Conservation (phyloP, 202 grass and related monocot genomes). For the Bolboschoenoplectus hybrid region DNA sequence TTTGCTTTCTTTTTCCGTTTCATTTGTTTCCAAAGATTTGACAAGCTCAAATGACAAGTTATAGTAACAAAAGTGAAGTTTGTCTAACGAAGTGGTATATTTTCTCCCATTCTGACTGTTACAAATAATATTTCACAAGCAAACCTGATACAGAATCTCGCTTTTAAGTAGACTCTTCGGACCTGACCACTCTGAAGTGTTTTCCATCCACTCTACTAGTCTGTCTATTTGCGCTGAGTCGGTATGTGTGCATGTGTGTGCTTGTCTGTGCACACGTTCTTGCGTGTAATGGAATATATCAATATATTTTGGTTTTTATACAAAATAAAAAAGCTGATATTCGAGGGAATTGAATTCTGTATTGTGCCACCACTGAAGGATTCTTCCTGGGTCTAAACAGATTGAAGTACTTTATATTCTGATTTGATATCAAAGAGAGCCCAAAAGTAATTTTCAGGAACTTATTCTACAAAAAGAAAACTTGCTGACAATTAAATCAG, state of each 20-base stretch:
- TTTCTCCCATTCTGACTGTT: neutral
- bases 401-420: neutral
- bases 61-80: neutral
- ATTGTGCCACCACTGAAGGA: conserved; percentile 4
- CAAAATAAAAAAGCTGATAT: neutral
- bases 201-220: neutral
- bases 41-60: neutral
- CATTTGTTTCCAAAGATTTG: neutral
- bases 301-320: neutral
- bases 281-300: neutral
- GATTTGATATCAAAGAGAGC: neutral
- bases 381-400: neutral
- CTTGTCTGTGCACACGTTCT: neutral
- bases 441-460: neutral
- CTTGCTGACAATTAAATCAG: too few species aligned
- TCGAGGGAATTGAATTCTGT: neutral
- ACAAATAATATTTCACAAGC: neutral
- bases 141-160: conserved; percentile 32
- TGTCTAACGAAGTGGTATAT: neutral
- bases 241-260: neutral
- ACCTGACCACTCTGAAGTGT: neutral
- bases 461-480: neutral
- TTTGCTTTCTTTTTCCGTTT: neutral
- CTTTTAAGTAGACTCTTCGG: conserved; percentile 39
- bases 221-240: too few species aligned